These are phyloP conservation scores for Piper longum DNA, from an alignment of 164 flowering plant genomes.

Conservation along the genomic window DNA sequence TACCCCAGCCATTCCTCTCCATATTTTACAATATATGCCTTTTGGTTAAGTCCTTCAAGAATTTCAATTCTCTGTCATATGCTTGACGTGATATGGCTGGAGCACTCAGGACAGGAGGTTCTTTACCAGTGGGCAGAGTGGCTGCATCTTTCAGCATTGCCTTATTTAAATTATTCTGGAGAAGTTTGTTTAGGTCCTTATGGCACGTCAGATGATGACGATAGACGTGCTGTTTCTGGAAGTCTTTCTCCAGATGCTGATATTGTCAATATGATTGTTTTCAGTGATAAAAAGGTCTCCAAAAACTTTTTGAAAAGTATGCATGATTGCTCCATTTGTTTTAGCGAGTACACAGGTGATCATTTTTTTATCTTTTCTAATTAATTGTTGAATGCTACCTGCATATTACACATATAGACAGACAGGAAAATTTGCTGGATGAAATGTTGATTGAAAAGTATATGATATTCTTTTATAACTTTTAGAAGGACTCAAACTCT, in stretches of 20 bases:
- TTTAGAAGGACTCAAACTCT: no score
- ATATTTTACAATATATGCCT: conserved; percentile 41
- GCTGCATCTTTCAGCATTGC: conserved; percentile 52
- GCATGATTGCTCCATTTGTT: conserved; percentile 79
- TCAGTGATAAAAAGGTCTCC: conserved; percentile 46
- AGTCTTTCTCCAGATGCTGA: conserved; percentile 50
- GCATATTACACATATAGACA: no score
- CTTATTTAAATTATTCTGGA: conserved; percentile 44
- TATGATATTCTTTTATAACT: no score
- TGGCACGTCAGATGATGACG: conserved; percentile 22
- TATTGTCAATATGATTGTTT: conserved; percentile 50
- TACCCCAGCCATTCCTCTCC: conserved; percentile 81
- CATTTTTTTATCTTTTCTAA: not conserved
- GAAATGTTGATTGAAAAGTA: no score
- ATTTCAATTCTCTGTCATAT: conserved; percentile 50
- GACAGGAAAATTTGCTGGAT: no score
- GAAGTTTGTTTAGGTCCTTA: conserved; percentile 56
- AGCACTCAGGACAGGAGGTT: conserved; percentile 46
- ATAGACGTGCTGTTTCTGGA: conserved; percentile 58
- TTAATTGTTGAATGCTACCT: no score
- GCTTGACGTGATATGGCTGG: conserved; percentile 65
- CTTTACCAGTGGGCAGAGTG: conserved; percentile 83
- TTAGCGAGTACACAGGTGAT: conserved; percentile 60
- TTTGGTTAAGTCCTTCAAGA: conserved; percentile 55
- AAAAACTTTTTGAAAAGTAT: conserved; percentile 38